Base-by-base conservation (phyloP, 2,329 filamentous ascomycete species). In the Trichophyton rubrum region DNA sequence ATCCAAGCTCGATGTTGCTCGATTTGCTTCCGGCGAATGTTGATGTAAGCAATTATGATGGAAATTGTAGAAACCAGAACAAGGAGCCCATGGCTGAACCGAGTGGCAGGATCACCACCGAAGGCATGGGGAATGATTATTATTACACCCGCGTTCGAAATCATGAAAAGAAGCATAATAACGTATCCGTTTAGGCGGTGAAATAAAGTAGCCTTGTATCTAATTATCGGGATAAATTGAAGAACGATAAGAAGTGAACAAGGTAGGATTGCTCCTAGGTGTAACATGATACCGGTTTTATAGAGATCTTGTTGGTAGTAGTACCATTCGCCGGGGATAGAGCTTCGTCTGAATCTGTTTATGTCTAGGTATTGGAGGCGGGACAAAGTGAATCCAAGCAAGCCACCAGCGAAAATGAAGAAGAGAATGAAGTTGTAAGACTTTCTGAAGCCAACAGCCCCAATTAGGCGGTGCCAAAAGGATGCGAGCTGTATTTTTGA, bases 1-100 rank as follows among this genome's bases (percentile, higher is more conserved):
- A 85, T 86, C 83, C 82, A 85, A 2, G 81, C 80, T 1, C 83
- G 76, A 62, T 86, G 83, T 65, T 85, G 79, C 33, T 85, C 82
- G 56, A 87, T 82, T 66, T 85, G 82, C 1, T 85, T 69, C 1
- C 74, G 72, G 68, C 81, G 84, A 68, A 86, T 78, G 63, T 84
- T 84, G 67, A 79, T 73, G 17, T 47, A 47, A 5, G 43, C 43
- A 47, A 47, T 7, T 11, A 47, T 9, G 9, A 47, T 20, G 17
- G 43, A 17, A 17, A 11, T 1, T 47, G 43, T 22, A 11, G 43
- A 47, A 1, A 17, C 17, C 30, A 82, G 72, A 1, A 71, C 76
- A 0, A 82, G 66, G 0, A 77, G 57, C 0, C 24, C 24, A 15
- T 49, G 56, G 8, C 41, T 45, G 7, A 43, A 58, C 65, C 84